Evolutionary conservation across 1,139 yeast genomes (phyloP).

Genomic region (Hanseniaspora uvarum): DNA sequence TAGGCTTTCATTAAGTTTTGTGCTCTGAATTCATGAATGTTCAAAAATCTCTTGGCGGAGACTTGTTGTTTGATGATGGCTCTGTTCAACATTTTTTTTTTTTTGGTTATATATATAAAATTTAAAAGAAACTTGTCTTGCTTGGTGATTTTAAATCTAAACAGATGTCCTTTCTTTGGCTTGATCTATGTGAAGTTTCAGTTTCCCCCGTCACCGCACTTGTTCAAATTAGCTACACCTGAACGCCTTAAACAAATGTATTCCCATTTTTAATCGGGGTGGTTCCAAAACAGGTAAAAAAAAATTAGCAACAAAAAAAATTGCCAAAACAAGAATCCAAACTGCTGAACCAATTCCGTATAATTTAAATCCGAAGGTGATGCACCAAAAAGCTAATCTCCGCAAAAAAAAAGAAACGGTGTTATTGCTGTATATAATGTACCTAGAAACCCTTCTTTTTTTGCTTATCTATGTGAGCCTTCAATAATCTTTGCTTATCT

Average conservation of each 20-base stretch:
- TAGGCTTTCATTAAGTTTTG: slow-evolving; percentile 72
- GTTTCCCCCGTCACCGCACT: background rate
- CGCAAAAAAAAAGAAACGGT: too few species aligned
- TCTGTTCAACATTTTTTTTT: slow-evolving; percentile 14
- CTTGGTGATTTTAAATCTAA: background rate
- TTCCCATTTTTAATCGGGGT: background rate
- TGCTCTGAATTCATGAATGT: slow-evolving; percentile 93
- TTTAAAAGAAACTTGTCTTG: background rate
- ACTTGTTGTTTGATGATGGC: background rate
- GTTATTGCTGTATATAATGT: too few species aligned
- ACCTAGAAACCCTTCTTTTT: slow-evolving; percentile 63
- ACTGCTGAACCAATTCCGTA: background rate
- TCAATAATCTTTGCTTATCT: slow-evolving; percentile 76
- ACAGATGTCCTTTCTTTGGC: background rate
- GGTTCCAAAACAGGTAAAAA: background rate
- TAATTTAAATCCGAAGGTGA: background rate
- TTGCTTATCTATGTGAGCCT: slow-evolving; percentile 80
- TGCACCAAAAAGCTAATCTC: too few species aligned
- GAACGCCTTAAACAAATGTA: too few species aligned
- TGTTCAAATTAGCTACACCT: too few species aligned
- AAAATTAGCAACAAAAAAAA: background rate
- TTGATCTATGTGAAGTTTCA: background rate
- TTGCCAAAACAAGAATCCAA: background rate
- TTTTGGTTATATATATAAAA: background rate
- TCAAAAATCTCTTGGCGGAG: slow-evolving; percentile 47